These are phyloP conservation scores for Spiromastix sp. DNA, from an alignment of 2,329 filamentous ascomycete species.

Conservation along the genomic window DNA sequence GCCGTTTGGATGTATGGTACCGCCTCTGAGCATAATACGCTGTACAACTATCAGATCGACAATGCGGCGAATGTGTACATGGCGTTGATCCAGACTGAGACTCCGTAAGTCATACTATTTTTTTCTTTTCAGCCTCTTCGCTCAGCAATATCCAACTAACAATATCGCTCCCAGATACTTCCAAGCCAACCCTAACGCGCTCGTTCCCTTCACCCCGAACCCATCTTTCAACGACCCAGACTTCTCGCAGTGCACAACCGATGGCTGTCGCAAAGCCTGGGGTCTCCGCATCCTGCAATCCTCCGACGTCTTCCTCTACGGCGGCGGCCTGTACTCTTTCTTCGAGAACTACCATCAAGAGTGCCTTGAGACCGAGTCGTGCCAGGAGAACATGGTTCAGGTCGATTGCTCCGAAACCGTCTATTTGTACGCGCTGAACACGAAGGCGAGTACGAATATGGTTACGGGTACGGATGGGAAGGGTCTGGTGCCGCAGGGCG, in stretches of 20 bases:
- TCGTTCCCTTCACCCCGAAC: constrained; percentile 34
- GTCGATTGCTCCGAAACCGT: constrained; percentile 53
- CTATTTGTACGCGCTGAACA: constrained; percentile 59
- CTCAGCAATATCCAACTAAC: too few species aligned
- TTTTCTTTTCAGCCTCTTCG: constrained; percentile 35
- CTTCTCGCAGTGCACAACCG: constrained; percentile 51
- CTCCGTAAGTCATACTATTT: constrained; percentile 52
- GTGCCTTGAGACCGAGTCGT: constrained; percentile 57
- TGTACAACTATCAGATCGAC: constrained; percentile 73
- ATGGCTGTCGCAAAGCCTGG: constrained; percentile 63
- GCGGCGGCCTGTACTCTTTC: constrained; percentile 69
- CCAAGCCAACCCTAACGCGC: constrained; percentile 69
- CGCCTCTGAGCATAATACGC: constrained; percentile 46
- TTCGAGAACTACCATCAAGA: constrained; percentile 70
- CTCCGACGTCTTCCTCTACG: constrained; percentile 57
- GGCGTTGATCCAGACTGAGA: constrained; percentile 77
- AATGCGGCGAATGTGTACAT: constrained; percentile 71
- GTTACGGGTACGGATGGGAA: constrained; percentile 38
- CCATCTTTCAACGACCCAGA: constrained; percentile 37
- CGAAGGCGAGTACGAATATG: constrained; percentile 67
- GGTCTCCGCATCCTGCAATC: constrained; percentile 62
- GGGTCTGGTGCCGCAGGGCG: constrained; percentile 26
- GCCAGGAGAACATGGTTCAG: constrained; percentile 68
- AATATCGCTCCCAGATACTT: constrained; percentile 40
- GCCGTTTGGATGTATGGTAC: constrained; percentile 73